phyloP scores from a whole-genome alignment of 306 rosid genomes.

The Quillaja saponaria region DNA sequence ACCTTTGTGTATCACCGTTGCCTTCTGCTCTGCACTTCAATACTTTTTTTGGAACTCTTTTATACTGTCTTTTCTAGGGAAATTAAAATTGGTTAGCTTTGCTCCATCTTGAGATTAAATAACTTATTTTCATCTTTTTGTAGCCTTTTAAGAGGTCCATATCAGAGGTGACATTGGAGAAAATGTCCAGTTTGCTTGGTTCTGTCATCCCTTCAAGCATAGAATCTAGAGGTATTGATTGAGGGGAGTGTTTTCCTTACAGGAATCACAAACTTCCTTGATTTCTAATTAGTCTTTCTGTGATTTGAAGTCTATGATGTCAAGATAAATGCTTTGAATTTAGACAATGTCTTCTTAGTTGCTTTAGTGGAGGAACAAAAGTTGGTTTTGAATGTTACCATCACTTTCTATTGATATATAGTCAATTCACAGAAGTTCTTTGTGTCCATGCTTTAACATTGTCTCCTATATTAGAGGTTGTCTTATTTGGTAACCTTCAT shows the following conservation, averaged over 20 bases:
- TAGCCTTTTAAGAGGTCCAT: slow-evolving; percentile 67
- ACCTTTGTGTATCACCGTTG: slow-evolving; percentile 16
- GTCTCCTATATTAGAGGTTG: slow-evolving; percentile 5
- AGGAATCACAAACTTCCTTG: neutral
- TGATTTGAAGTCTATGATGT: slow-evolving; percentile 5
- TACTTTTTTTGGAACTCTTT: neutral
- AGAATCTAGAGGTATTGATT: slow-evolving; percentile 59
- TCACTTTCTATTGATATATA: neutral
- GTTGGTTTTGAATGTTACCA: neutral
- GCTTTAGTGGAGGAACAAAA: slow-evolving; percentile 1
- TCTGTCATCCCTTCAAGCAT: slow-evolving; percentile 58
- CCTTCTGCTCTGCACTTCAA: slow-evolving; percentile 6
- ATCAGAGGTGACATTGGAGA: slow-evolving; percentile 70
- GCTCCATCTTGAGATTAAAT: slow-evolving; percentile 2
- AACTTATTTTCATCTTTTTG: slow-evolving; percentile 37
- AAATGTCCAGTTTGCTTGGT: slow-evolving; percentile 61
- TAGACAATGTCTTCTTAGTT: neutral
- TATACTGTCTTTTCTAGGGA: neutral
- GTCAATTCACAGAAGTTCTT: slow-evolving; percentile 3
- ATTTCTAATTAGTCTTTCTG: slow-evolving; percentile 7
- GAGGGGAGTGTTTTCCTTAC: slow-evolving; percentile 10
- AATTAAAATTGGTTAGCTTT: slow-evolving; percentile 19
- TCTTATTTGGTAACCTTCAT: slow-evolving; percentile 4
- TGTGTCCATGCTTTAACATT: neutral
- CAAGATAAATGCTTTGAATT: neutral